Evolutionary conservation across 2,329 filamentous ascomycete species (phyloP).

Genomic region (Berkeleyomyces basicola): DNA sequence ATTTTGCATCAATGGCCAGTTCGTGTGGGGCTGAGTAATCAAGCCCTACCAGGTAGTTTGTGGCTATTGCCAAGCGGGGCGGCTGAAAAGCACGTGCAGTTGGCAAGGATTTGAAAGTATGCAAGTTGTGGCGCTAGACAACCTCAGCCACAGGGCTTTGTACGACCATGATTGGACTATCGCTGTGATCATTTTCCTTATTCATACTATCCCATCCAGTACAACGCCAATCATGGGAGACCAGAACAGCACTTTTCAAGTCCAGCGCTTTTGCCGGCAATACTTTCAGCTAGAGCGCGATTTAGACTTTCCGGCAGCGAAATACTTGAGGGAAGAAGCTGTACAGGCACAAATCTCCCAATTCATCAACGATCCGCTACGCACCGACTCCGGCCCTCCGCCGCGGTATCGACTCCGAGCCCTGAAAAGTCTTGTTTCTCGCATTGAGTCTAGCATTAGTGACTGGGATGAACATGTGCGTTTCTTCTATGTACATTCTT

Average conservation of each 20-base stretch:
- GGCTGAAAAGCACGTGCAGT: background rate
- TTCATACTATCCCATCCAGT: background rate
- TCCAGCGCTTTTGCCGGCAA: slow-evolving; percentile 48
- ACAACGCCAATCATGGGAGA: background rate
- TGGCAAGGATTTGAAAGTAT: background rate
- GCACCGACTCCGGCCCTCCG: slow-evolving; percentile 31
- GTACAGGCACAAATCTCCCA: slow-evolving; percentile 33
- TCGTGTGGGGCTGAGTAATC: slow-evolving; percentile 1
- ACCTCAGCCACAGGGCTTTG: background rate
- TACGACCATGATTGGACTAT: background rate
- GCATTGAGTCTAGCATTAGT: slow-evolving; percentile 56
- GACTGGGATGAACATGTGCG: slow-evolving; percentile 82
- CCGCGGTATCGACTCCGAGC: slow-evolving; percentile 52
- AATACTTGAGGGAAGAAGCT: slow-evolving; percentile 38
- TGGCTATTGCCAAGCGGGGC: background rate
- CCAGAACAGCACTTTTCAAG: slow-evolving; percentile 2
- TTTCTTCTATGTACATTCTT: slow-evolving; percentile 13
- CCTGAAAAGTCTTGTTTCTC: slow-evolving; percentile 53
- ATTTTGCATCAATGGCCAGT: background rate
- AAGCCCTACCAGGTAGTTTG: background rate
- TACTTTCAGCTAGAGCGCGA: slow-evolving; percentile 58
- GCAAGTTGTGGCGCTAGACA: background rate
- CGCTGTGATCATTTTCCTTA: background rate
- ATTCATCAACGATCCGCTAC: background rate
- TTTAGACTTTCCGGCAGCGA: slow-evolving; percentile 45